These are phyloP conservation scores for Leptographium lundbergii DNA, from an alignment of 2,329 filamentous ascomycete species.

Conservation along the genomic window DNA sequence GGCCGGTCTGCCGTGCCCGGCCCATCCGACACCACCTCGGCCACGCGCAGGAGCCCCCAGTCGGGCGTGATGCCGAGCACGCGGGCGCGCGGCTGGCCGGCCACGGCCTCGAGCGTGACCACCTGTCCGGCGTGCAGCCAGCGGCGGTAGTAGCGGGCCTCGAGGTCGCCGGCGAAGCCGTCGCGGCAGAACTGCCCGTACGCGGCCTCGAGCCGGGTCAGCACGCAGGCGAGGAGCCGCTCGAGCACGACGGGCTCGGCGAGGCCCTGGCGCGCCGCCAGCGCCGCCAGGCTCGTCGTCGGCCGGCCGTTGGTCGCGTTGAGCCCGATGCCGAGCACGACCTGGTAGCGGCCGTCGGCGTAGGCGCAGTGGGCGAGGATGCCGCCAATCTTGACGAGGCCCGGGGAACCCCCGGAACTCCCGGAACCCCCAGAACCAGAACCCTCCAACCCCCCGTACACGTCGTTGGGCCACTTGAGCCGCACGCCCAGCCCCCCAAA, in stretches of 20 bases:
- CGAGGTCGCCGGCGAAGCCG: constrained; percentile 64
- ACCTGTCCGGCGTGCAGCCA: constrained; percentile 75
- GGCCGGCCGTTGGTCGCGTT: constrained; percentile 77
- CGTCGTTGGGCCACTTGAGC: constrained; percentile 96
- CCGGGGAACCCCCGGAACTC: too few relatives aligned
- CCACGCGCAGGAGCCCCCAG: constrained; percentile 75
- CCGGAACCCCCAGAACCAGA: too few relatives aligned
- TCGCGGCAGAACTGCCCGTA: constrained; percentile 62
- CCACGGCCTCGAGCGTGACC: constrained; percentile 67
- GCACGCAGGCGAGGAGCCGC: constrained; percentile 66
- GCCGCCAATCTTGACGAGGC: constrained; percentile 86
- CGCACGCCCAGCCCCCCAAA: constrained; percentile 69
- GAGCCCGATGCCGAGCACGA: constrained; percentile 75
- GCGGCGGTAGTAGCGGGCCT: constrained; percentile 62
- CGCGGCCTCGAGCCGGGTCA: constrained; percentile 64
- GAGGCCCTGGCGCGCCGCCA: constrained; percentile 21
- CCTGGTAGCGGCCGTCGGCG: constrained; percentile 61
- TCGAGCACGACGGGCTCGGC: constrained; percentile 49
- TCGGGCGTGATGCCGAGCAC: constrained; percentile 85
- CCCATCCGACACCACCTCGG: constrained; percentile 59
- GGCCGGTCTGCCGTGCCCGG: constrained; percentile 36
- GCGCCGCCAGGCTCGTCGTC: constrained; percentile 71
- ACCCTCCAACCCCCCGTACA: too few relatives aligned
- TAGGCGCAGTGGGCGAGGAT: constrained; percentile 87
- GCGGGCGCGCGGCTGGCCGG: constrained; percentile 52